A percentile compares a stretch with the other conserved stretches of the same genome.
Evolutionary conservation across 129 eudicot species (phyloP).

Genomic region (Flaveria bidentis): DNA sequence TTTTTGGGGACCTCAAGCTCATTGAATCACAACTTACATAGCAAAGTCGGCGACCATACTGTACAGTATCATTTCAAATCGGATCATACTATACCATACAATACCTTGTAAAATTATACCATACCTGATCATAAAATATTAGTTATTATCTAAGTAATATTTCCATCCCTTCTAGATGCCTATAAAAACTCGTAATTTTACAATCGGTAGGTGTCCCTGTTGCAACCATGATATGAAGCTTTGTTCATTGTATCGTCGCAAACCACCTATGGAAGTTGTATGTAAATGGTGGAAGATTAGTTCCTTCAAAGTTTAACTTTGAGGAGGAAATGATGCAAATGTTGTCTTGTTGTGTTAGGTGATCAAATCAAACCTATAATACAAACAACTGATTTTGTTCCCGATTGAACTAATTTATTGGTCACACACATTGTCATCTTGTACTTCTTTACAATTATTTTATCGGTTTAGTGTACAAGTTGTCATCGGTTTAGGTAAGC

Average conservation of each 20-base stretch:
- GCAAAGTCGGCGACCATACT: no score
- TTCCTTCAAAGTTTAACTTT: not conserved
- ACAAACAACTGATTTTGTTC: not conserved
- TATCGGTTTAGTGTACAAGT: not conserved
- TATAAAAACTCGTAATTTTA: no score
- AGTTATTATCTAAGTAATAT: no score
- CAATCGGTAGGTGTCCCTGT: not conserved
- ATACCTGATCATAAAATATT: no score
- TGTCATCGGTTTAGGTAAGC: slow-evolving; percentile 4
- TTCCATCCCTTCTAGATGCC: no score
- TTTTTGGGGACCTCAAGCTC: no score
- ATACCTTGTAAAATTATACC: no score
- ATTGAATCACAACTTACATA: no score
- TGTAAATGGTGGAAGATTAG: not conserved
- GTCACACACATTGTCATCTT: slow-evolving; percentile 2
- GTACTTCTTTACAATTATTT: not conserved
- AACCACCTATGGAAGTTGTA: not conserved
- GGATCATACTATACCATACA: no score
- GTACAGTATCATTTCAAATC: no score
- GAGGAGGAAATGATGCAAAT: not conserved
- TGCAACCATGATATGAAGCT: not conserved
- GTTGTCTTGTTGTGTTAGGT: not conserved
- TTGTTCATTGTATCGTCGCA: not conserved
- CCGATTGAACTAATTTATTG: not conserved
- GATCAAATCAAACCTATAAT: slow-evolving; percentile 7